phyloP scores from a whole-genome alignment of 2,329 filamentous ascomycete genomes.

The Hypomyces perniciosus region DNA sequence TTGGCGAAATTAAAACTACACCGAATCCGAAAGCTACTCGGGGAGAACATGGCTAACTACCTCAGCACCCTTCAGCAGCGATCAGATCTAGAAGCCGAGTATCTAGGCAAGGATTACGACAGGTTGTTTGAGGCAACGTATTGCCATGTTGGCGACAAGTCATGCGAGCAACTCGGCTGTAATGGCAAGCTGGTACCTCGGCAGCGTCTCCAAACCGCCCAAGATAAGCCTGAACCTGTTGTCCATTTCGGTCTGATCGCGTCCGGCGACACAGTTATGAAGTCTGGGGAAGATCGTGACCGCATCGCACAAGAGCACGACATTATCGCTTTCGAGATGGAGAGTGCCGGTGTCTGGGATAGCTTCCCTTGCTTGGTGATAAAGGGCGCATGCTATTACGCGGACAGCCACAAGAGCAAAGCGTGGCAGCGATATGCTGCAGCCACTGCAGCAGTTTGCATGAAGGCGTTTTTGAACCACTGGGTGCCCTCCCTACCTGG shows the following conservation, averaged over 20 bases:
- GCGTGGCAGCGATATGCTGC: not conserved
- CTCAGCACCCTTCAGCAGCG: no score
- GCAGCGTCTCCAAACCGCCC: no score
- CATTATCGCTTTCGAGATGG: conserved; percentile 24
- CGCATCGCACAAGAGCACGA: conserved; percentile 16
- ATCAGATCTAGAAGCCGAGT: no score
- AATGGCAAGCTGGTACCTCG: no score
- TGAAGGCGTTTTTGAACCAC: not conserved
- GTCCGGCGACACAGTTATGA: conserved; percentile 32
- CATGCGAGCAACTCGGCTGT: not conserved
- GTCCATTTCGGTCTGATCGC: not conserved
- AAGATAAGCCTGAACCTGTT: no score
- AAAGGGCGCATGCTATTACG: not conserved
- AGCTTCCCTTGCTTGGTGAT: conserved; percentile 22
- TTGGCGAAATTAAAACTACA: no score
- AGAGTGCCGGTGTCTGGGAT: conserved; percentile 23
- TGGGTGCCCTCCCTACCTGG: no score
- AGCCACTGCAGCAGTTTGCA: not conserved
- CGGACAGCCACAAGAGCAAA: not conserved
- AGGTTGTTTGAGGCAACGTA: not conserved
- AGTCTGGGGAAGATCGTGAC: conserved; percentile 30
- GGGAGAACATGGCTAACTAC: no score
- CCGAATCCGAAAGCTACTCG: no score
- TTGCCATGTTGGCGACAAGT: not conserved
- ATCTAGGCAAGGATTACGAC: not conserved